Conservation (phyloP, 495 filamentous ascomycete species). For the Amniculicola lignicola region DNA sequence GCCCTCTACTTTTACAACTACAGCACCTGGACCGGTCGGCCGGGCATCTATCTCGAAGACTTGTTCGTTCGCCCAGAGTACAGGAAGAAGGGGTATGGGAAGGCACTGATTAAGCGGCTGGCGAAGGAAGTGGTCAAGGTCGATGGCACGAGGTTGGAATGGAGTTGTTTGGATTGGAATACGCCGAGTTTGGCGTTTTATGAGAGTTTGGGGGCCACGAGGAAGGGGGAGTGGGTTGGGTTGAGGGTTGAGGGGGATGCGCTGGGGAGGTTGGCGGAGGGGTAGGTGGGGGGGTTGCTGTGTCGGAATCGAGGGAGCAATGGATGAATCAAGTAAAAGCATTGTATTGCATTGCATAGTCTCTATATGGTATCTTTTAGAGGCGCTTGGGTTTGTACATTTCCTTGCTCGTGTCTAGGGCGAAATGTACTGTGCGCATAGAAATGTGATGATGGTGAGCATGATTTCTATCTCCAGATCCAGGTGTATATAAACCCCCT, state of each 20-base stretch:
- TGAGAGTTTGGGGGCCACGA: slow-evolving; percentile 70
- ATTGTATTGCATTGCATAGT: too few relatives aligned
- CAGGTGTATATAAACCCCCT: too few relatives aligned
- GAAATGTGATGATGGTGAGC: too few relatives aligned
- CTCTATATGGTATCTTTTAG: too few relatives aligned
- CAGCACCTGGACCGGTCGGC: slow-evolving; percentile 78
- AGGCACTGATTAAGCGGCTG: slow-evolving; percentile 67
- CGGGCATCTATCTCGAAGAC: slow-evolving; percentile 94
- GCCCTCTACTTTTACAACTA: slow-evolving; percentile 72
- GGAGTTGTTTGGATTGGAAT: slow-evolving; percentile 92
- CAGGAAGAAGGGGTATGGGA: slow-evolving; percentile 75
- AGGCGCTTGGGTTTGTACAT: too few relatives aligned
- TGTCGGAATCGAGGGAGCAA: too few relatives aligned
- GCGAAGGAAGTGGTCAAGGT: slow-evolving; percentile 72
- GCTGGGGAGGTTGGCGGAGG: slow-evolving; percentile 43
- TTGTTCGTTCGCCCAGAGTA: slow-evolving; percentile 73
- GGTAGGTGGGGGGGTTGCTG: not conserved
- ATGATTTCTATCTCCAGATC: too few relatives aligned
- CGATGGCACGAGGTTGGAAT: slow-evolving; percentile 75
- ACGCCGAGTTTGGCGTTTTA: slow-evolving; percentile 87
- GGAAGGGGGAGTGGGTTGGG: slow-evolving; percentile 82
- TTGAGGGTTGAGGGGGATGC: slow-evolving; percentile 82
- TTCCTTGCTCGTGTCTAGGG: too few relatives aligned
- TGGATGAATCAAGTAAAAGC: too few relatives aligned
- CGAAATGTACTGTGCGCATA: too few relatives aligned